A percentile compares a stretch with the other conserved stretches of the same genome.
These are phyloP conservation scores for Pyrenochaeta sp. DNA, from an alignment of 2,329 filamentous ascomycete species.

Conservation along the genomic window DNA sequence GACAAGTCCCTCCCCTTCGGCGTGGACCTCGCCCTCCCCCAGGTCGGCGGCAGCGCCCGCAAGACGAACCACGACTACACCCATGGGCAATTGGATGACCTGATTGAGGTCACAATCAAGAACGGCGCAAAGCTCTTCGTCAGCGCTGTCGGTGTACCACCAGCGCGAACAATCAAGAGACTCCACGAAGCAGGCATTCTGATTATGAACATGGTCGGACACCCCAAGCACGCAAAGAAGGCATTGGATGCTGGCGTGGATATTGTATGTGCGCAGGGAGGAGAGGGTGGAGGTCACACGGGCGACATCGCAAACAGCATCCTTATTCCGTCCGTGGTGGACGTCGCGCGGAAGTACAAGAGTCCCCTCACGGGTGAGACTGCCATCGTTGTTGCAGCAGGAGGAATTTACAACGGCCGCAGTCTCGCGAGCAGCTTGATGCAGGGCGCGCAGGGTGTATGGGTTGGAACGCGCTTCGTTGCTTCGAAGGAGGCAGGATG, in stretches of 20 bases:
- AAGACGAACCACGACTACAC: conserved; percentile 98
- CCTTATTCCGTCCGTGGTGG: conserved; percentile 85
- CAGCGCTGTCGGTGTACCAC: conserved; percentile 86
- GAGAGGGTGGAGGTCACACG: conserved; percentile 93
- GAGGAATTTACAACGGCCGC: conserved; percentile 84
- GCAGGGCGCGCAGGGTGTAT: conserved; percentile 87
- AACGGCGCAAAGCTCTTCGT: conserved; percentile 89
- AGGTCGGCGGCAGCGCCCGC: conserved; percentile 82
- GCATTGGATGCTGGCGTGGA: conserved; percentile 87
- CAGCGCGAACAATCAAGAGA: conserved; percentile 73
- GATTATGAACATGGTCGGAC: conserved; percentile 97
- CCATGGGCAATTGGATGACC: conserved; percentile 82
- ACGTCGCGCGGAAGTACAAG: conserved; percentile 77
- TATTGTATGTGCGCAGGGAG: conserved; percentile 90
- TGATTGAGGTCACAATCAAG: conserved; percentile 85
- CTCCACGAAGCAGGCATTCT: conserved; percentile 82
- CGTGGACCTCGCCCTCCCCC: conserved; percentile 88
- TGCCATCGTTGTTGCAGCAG: conserved; percentile 86
- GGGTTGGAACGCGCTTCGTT: conserved; percentile 94
- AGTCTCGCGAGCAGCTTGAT: conserved; percentile 83
- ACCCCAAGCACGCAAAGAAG: conserved; percentile 89
- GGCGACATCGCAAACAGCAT: conserved; percentile 87
- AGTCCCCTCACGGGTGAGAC: conserved; percentile 74
- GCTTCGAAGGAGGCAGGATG: conserved; percentile 83
- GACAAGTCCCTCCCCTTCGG: conserved; percentile 81